Evolutionary conservation across 129 eudicot genomes (phyloP), one percentile per base, ranked within the genome.

Genomic region (Silybum marianum): DNA sequence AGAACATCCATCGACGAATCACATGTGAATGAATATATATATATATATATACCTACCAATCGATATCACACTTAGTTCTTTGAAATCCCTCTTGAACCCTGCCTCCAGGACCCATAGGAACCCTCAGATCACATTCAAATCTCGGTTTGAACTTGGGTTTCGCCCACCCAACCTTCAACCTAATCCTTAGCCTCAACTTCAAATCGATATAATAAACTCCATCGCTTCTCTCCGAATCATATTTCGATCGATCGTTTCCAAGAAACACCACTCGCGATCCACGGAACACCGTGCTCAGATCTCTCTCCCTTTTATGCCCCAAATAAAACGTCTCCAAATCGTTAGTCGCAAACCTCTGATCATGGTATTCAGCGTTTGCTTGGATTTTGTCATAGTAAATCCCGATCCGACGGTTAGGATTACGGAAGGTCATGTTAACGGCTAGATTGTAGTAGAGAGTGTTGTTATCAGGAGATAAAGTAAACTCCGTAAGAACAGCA

Each of bases 321-420:
- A 83, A 42, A 77, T 83, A 83, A 26, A 83, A 83, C 74, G 9
- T 40, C 0, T 72, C 86, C 73, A 83, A 40, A 14, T 77, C 6
- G 40, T 9, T 21, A 3, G 86, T 77, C 0, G 21, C 65, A 60
- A 83, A 77, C 69, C 86, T 62, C 54, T 60, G 4, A 7, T 22
- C 86, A 22, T 78, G 67, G 51, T 83, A 83, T 66, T 77, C 82
- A 0, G 90, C 95, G 74, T 83, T 70, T 0, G 94, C 91, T 69
- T 92, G 90, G 44, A 92, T 83, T 8, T 28, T 63, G 66, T 92
- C 97, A 82, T 92, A 90, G 84, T 92, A 92, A 6, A 92, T 86
- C 36, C 95, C 95, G 65, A 92, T 84, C 0, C 92, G 88, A 8
- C 71, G 75, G 81, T 92, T 92, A 0, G 97, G 97, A 83, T 92